Evolutionary conservation across 805 yeast genomes (phyloP).

Genomic region (Maudiozyma bulderi): DNA sequence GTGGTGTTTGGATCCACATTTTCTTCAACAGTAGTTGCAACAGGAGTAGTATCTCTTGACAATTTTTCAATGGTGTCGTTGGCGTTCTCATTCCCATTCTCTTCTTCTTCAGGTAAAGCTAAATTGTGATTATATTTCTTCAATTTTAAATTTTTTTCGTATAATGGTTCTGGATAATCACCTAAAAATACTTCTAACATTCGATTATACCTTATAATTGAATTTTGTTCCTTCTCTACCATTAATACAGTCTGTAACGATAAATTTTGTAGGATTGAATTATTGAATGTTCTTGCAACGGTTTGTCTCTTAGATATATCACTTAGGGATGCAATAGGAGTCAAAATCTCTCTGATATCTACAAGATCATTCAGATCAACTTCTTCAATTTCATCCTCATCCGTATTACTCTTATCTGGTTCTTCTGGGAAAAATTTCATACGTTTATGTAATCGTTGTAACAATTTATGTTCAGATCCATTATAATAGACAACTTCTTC

Average conservation of each 20-base stretch:
- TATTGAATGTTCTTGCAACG: conserved; percentile 54
- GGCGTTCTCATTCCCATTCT: conserved; percentile 8
- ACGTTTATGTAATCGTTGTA: conserved; percentile 20
- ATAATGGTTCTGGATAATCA: conserved; percentile 65
- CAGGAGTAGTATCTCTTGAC: not conserved
- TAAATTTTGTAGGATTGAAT: conserved; percentile 45
- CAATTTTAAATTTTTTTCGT: conserved; percentile 55
- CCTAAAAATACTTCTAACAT: conserved; percentile 76
- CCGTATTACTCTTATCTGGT: conserved; percentile 14
- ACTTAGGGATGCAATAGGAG: conserved; percentile 72
- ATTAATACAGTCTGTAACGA: conserved; percentile 67
- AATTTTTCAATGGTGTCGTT: conserved; percentile 12
- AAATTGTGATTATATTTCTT: conserved; percentile 64
- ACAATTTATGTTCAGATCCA: conserved; percentile 29
- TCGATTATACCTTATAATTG: conserved; percentile 59
- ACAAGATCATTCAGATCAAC: conserved; percentile 40
- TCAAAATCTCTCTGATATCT: conserved; percentile 49
- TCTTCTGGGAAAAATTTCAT: conserved; percentile 17
- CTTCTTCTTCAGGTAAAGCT: conserved; percentile 20
- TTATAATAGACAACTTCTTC: conserved; percentile 29
- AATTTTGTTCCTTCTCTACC: conserved; percentile 73
- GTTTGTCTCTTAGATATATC: conserved; percentile 69
- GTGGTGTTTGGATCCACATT: not conserved
- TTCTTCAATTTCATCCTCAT: conserved; percentile 29
- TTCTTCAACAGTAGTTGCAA: not conserved